Conservation (phyloP, 177 flowering plant species). For the Vitis hybrid region DNA sequence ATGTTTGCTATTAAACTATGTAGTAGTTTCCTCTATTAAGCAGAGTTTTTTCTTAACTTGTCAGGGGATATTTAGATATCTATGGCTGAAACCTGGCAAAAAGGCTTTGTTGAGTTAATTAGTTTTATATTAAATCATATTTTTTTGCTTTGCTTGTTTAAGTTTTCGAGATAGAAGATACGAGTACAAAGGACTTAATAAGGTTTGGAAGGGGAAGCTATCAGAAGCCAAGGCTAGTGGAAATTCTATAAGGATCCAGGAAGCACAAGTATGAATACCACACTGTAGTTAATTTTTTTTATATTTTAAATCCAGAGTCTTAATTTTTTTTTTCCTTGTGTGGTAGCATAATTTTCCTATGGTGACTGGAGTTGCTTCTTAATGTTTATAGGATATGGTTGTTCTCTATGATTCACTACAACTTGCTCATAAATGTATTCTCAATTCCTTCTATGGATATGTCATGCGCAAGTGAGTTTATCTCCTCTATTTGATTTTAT, state of each 20-base stretch:
- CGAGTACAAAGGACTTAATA: conserved; percentile 97
- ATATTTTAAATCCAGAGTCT: too few relatives aligned
- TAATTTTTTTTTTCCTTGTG: too few relatives aligned
- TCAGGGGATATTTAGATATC: not conserved
- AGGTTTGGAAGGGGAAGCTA: conserved; percentile 95
- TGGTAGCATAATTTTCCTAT: not conserved
- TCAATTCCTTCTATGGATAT: conserved; percentile 98
- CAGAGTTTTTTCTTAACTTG: not conserved
- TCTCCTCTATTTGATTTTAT: conserved; percentile 8
- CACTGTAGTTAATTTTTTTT: not conserved
- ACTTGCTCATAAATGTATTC: conserved; percentile 97
- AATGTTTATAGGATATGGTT: conserved; percentile 86
- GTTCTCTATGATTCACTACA: conserved; percentile 96
- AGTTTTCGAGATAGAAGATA: conserved; percentile 99
- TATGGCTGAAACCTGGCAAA: not conserved
- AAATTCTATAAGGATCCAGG: conserved; percentile 88
- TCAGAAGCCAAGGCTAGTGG: conserved; percentile 91
- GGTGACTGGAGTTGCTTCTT: conserved; percentile 10
- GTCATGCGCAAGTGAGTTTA: conserved; percentile 97
- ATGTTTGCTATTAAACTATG: not conserved
- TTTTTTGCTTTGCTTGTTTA: conserved; percentile 10
- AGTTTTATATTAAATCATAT: not conserved
- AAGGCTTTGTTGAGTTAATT: not conserved
- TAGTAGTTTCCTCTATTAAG: not conserved
- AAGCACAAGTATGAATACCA: conserved; percentile 74